These are phyloP conservation scores for Salix suchowensis DNA, from an alignment of 345 rosid species.

Conservation along the genomic window DNA sequence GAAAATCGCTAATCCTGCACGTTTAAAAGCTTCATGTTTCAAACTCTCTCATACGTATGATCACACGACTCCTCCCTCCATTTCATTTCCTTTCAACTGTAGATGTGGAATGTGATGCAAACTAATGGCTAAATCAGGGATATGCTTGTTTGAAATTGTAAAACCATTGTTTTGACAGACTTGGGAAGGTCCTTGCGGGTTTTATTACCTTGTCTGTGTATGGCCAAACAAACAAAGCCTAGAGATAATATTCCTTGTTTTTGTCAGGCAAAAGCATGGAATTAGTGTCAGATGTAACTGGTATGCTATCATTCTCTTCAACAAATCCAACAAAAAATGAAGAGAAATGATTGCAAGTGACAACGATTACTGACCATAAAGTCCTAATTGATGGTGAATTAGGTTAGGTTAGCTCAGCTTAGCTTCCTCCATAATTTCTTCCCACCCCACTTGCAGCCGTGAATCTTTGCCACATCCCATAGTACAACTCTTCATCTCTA, in stretches of 20 bases:
- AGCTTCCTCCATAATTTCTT: not conserved
- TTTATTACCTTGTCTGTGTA: not conserved
- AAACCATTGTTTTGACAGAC: not conserved
- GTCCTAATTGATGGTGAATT: too few relatives aligned
- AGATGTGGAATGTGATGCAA: not conserved
- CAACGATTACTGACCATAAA: too few relatives aligned
- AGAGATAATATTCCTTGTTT: not conserved
- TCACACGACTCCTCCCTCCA: too few relatives aligned
- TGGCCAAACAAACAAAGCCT: not conserved
- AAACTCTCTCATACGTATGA: too few relatives aligned
- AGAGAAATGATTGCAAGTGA: too few relatives aligned
- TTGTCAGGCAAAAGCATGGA: conserved; percentile 3
- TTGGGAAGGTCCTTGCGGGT: not conserved
- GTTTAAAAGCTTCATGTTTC: too few relatives aligned
- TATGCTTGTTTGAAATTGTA: not conserved
- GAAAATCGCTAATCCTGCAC: too few relatives aligned
- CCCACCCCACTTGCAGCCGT: not conserved
- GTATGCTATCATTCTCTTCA: not conserved
- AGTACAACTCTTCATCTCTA: not conserved
- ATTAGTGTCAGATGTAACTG: not conserved
- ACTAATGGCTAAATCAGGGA: not conserved
- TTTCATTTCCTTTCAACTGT: too few relatives aligned
- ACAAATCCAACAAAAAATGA: too few relatives aligned
- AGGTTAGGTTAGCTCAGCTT: not conserved
- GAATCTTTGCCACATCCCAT: not conserved